Evolutionary conservation across 2,329 filamentous ascomycete species (phyloP).

Genomic region (Pseudogymnoascus sp.): DNA sequence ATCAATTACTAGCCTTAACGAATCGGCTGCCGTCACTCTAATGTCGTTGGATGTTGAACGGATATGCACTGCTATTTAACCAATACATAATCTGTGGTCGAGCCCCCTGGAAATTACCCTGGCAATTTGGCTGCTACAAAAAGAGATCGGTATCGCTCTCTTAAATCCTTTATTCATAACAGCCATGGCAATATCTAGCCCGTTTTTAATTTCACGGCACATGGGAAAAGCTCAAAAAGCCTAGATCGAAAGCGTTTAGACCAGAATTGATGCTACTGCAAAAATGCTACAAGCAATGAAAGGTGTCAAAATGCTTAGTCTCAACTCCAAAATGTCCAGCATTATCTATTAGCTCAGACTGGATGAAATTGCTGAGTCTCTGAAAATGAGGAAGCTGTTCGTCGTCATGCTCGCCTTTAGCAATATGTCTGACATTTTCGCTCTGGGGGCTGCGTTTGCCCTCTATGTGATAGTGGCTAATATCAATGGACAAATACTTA

Average conservation of each 20-base stretch:
- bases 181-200: slow-evolving; percentile 12
- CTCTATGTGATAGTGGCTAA: slow-evolving; percentile 30
- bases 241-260: slow-evolving; percentile 20
- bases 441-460: slow-evolving; percentile 34
- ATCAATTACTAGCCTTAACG: slow-evolving; percentile 21
- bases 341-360: slow-evolving; percentile 29
- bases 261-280: slow-evolving; percentile 18
- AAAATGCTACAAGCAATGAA: slow-evolving; percentile 28
- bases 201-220: not conserved
- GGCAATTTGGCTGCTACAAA: not conserved
- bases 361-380: slow-evolving; percentile 14
- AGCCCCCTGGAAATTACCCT: not conserved
- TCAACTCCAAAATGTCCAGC: slow-evolving; percentile 28
- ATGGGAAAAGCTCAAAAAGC: slow-evolving; percentile 12
- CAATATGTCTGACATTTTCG: slow-evolving; percentile 23
- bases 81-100: not conserved
- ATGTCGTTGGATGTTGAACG: slow-evolving; percentile 24
- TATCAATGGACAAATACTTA: slow-evolving; percentile 23
- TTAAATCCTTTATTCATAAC: not conserved
- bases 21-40: slow-evolving; percentile 24
- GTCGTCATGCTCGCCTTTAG: slow-evolving; percentile 16
- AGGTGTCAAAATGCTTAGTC: slow-evolving; percentile 28
- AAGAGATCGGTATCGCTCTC: not conserved
- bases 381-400: slow-evolving; percentile 18
- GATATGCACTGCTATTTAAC: slow-evolving; percentile 30